Conservation (phyloP, 1,284 basidiomycete species). For the Testicularia cyperi region DNA sequence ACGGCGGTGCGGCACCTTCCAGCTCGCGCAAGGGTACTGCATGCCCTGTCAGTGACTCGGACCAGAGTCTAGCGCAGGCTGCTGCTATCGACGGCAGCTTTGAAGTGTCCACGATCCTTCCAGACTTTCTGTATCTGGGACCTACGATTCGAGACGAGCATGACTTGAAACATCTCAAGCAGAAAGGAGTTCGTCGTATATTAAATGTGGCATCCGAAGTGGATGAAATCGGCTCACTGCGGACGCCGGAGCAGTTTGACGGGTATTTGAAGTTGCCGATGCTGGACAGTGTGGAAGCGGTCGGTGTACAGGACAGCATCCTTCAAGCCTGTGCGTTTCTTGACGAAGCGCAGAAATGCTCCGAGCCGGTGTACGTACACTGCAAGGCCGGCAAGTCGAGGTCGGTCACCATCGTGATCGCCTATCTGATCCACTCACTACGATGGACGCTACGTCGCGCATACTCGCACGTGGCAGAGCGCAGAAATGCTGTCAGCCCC, state of each 20-base stretch:
- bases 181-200: slow-evolving; percentile 80
- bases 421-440: slow-evolving; percentile 92
- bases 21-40: no score
- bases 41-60: no score
- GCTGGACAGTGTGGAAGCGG: slow-evolving; percentile 92
- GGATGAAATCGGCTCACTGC: slow-evolving; percentile 35
- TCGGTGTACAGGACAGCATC: slow-evolving; percentile 79
- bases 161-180: slow-evolving; percentile 73
- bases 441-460: slow-evolving; percentile 90
- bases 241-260: slow-evolving; percentile 66
- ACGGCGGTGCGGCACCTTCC: no score
- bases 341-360: slow-evolving; percentile 85
- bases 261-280: slow-evolving; percentile 83
- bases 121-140: slow-evolving; percentile 84
- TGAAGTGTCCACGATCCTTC: slow-evolving; percentile 68
- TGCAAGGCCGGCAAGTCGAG: slow-evolving; percentile 95
- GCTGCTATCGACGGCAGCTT: no score
- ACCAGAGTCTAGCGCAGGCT: no score
- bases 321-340: slow-evolving; percentile 80
- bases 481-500: slow-evolving; percentile 88
- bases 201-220: slow-evolving; percentile 83
- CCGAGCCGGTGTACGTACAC: slow-evolving; percentile 87
- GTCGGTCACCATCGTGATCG: slow-evolving; percentile 94
- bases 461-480: slow-evolving; percentile 84
- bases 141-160: slow-evolving; percentile 76